These are phyloP conservation scores for Akanthomyces dipterigenus DNA, from an alignment of 2,329 filamentous ascomycete genomes.

Conservation along the genomic window DNA sequence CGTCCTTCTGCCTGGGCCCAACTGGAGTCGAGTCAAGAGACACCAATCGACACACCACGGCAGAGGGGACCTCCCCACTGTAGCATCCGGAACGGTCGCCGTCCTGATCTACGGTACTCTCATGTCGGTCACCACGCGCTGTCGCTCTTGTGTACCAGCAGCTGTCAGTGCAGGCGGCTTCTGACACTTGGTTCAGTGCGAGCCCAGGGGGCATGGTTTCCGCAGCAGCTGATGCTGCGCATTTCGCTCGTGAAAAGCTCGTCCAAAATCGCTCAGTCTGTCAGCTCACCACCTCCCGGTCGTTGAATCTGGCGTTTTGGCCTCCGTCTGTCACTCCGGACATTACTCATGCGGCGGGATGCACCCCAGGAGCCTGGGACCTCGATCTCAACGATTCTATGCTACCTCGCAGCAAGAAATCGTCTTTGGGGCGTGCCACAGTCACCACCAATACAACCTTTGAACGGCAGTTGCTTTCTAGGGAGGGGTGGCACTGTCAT, in stretches of 20 bases:
- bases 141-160: not conserved
- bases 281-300: not conserved
- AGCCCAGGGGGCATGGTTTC: not conserved
- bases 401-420: conserved; percentile 10
- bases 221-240: not conserved
- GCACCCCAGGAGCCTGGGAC: conserved; percentile 12
- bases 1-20: not conserved
- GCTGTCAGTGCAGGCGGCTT: not conserved
- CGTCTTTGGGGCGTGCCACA: conserved; percentile 8
- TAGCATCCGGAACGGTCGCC: conserved; percentile 25
- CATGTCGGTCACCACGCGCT: not conserved
- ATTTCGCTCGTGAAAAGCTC: not conserved
- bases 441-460: conserved; percentile 10
- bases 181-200: not conserved
- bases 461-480: conserved; percentile 10
- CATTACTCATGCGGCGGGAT: conserved; percentile 9
- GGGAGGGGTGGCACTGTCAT: conserved; percentile 13
- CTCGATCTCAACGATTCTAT: conserved; percentile 11
- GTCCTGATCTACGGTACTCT: conserved; percentile 17
- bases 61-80: conserved; percentile 11
- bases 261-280: not conserved
- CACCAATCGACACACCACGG: conserved; percentile 18
- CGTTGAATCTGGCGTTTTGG: not conserved
- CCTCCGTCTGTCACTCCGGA: not conserved
- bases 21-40: not conserved